Conservation (phyloP, 805 yeast genomes). For the Ogataea paraovalis region DNA sequence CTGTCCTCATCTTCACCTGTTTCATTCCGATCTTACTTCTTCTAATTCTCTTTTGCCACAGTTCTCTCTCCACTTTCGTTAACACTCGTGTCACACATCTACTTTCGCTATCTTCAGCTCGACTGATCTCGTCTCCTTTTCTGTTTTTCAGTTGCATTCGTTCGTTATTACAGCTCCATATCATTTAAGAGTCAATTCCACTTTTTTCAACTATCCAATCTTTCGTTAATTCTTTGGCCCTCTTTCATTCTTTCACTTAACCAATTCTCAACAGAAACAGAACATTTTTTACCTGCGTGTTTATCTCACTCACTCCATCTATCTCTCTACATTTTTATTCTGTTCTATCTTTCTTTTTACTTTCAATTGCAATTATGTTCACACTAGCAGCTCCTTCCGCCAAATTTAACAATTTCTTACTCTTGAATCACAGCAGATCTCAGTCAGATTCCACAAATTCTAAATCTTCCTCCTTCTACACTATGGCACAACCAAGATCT, state of each 20-base stretch:
- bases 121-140: too few relatives aligned
- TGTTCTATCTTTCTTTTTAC: not conserved
- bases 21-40: not conserved
- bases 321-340: not conserved
- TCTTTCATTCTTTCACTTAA: too few relatives aligned
- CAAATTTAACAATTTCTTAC: constrained; percentile 5
- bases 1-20: not conserved
- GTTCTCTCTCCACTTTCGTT: not conserved
- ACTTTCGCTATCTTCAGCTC: not conserved
- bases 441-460: constrained; percentile 30
- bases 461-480: constrained; percentile 22
- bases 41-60: not conserved
- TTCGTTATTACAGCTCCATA: not conserved
- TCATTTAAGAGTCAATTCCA: too few relatives aligned
- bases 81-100: not conserved
- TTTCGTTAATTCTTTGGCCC: too few relatives aligned
- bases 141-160: too few relatives aligned
- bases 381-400: constrained; percentile 17
- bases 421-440: constrained; percentile 27
- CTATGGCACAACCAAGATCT: constrained; percentile 24
- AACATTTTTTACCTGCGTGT: not conserved
- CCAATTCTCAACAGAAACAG: not conserved
- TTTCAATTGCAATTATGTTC: constrained; percentile 10
- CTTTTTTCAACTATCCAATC: not conserved
- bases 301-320: not conserved